A percentile compares a stretch with the other conserved stretches of the same genome.
phyloP scores from a whole-genome alignment of 2,329 filamentous ascomycete species.

The Diaporthe ilicicola region DNA sequence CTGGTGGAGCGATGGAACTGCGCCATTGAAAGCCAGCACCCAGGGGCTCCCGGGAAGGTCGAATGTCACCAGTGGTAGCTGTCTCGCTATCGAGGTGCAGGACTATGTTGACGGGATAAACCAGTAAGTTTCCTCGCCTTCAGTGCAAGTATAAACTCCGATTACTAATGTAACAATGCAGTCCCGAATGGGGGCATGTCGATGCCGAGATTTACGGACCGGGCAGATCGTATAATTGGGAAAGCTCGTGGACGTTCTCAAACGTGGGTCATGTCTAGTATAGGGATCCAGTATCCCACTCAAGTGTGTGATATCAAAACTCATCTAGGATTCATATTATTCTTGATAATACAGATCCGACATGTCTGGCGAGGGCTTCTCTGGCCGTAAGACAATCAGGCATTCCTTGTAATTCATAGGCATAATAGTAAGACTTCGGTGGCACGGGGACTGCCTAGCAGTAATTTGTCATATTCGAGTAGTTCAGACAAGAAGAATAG shows the following conservation, averaged over 20 bases:
- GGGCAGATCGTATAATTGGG: not conserved
- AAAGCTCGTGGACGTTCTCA: constrained; percentile 18
- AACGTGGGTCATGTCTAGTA: not conserved
- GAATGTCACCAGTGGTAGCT: constrained; percentile 62
- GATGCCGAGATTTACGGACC: not conserved
- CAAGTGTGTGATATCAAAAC: too few species aligned
- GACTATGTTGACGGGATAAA: constrained; percentile 84
- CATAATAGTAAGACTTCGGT: too few species aligned
- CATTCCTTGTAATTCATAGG: too few species aligned
- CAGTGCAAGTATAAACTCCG: not conserved
- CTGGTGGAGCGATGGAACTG: constrained; percentile 59
- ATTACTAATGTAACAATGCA: not conserved
- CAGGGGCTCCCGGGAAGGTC: constrained; percentile 53
- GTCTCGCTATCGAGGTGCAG: constrained; percentile 79
- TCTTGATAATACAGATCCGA: too few species aligned
- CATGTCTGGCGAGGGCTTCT: too few species aligned
- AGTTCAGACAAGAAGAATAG: too few species aligned
- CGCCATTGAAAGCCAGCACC: constrained; percentile 62
- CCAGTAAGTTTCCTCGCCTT: constrained; percentile 53
- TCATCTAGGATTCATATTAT: too few species aligned
- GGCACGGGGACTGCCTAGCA: too few species aligned
- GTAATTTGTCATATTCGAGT: too few species aligned
- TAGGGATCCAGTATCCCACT: too few species aligned
- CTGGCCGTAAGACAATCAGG: too few species aligned
- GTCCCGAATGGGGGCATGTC: constrained; percentile 14